Conservation (phyloP, 345 rosid species). For the Salix suchowensis region DNA sequence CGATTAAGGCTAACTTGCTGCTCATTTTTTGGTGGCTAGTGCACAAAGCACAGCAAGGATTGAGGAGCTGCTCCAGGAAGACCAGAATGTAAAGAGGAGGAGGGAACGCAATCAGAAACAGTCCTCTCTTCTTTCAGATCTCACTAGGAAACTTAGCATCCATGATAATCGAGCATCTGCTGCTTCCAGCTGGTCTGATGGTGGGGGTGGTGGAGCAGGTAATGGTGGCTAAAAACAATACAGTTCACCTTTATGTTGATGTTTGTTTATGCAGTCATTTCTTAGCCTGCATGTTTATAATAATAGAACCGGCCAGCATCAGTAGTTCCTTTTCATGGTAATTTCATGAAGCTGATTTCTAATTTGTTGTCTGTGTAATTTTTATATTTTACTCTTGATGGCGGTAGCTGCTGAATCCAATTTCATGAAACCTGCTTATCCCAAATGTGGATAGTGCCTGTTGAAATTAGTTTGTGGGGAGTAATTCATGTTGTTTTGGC, state of each 20-base stretch:
- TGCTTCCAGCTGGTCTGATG: conserved; percentile 66
- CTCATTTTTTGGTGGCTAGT: conserved; percentile 32
- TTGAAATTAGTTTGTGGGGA: neutral
- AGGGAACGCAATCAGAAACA: conserved; percentile 84
- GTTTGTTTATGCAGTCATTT: neutral
- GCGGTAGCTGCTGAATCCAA: neutral
- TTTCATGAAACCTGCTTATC: neutral
- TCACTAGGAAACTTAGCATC: conserved; percentile 74
- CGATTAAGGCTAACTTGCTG: neutral
- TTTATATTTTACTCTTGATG: neutral
- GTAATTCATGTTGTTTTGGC: neutral
- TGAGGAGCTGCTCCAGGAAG: conserved; percentile 89
- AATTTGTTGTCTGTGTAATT: neutral
- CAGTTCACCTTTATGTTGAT: neutral
- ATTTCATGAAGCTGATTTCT: neutral
- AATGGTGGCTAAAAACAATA: neutral
- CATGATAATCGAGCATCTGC: conserved; percentile 94
- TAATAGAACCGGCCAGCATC: neutral
- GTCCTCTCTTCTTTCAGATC: conserved; percentile 75
- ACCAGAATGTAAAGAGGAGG: conserved; percentile 68
- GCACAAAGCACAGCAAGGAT: conserved; percentile 69
- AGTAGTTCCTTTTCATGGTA: neutral
- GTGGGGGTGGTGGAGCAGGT: conserved; percentile 47
- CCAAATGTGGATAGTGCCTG: neutral
- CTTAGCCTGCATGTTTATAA: neutral